phyloP scores from a whole-genome alignment of 805 yeast genomes.

The Hanseniaspora jakobsenii region DNA sequence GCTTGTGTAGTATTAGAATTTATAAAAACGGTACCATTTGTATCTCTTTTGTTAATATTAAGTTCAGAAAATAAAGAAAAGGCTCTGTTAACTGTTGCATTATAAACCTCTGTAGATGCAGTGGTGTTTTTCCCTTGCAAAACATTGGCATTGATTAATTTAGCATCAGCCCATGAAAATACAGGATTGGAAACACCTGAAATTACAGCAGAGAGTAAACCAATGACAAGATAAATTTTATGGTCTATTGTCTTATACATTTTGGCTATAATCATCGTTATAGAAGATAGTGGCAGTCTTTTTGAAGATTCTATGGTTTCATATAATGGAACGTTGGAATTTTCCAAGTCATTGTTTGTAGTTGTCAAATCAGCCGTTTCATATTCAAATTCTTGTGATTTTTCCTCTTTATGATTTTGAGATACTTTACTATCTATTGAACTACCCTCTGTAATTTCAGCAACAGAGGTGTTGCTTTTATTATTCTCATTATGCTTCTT shows the following conservation, averaged over 20 bases:
- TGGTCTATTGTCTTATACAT: slow-evolving; percentile 25
- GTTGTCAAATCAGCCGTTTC: background rate
- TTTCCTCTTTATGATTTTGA: background rate
- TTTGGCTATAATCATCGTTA: slow-evolving; percentile 17
- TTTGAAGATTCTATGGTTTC: background rate
- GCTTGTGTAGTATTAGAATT: too few species aligned
- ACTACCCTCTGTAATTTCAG: background rate
- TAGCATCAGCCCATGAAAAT: slow-evolving; percentile 67
- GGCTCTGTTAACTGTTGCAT: too few species aligned
- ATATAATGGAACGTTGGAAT: too few species aligned
- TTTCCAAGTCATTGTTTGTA: background rate
- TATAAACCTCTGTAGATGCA: background rate
- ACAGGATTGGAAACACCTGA: slow-evolving; percentile 62
- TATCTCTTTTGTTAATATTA: too few species aligned
- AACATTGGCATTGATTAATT: slow-evolving; percentile 51
- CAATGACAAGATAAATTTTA: slow-evolving; percentile 32
- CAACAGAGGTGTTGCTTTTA: background rate
- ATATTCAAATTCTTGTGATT: slow-evolving; percentile 5
- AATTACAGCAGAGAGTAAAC: slow-evolving; percentile 40
- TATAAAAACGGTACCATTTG: too few species aligned
- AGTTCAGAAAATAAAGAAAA: too few species aligned
- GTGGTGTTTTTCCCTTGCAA: slow-evolving; percentile 27
- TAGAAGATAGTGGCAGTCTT: slow-evolving; percentile 20
- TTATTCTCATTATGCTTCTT: background rate
- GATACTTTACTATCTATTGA: background rate